A percentile compares a stretch with the other conserved stretches of the same genome.
Conservation (phyloP, 257 asterid species). For the Echium plantagineum region DNA sequence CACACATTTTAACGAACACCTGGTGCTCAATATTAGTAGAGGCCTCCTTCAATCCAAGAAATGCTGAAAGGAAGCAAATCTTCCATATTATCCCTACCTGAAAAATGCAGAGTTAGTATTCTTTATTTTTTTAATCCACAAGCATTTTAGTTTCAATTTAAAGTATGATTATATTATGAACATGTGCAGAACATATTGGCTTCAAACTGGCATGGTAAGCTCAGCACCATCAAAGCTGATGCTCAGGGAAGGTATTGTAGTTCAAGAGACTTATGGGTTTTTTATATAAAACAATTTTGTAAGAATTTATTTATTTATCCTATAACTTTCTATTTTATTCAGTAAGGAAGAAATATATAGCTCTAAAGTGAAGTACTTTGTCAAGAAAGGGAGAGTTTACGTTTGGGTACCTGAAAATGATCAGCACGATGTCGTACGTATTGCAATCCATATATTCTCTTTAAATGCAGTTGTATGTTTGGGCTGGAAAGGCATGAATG, state of each 20-base stretch:
- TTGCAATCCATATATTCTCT: conserved; percentile 1
- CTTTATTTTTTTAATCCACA: not conserved
- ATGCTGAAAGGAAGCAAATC: conserved; percentile 43
- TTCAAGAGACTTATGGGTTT: not conserved
- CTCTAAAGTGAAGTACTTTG: conserved; percentile 70
- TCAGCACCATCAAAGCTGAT: conserved; percentile 77
- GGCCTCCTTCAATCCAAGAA: not conserved
- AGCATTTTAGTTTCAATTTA: not conserved
- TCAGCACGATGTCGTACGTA: conserved; percentile 75
- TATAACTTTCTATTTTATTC: not conserved
- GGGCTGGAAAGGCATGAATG: no score
- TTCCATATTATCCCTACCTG: conserved; percentile 42
- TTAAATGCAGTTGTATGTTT: no score
- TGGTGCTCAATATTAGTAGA: conserved; percentile 1
- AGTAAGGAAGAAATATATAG: conserved; percentile 76
- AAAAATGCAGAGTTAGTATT: conserved; percentile 65
- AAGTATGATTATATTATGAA: not conserved
- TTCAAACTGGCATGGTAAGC: conserved; percentile 79
- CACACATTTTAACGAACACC: conserved; percentile 18
- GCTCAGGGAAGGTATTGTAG: conserved; percentile 57
- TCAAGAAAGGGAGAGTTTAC: conserved; percentile 64
- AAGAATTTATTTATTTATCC: no score
- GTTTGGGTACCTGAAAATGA: conserved; percentile 88
- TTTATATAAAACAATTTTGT: not conserved
- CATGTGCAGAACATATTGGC: conserved; percentile 55